Conservation (phyloP, 257 asterid species). For the Gentiana macrophylla region DNA sequence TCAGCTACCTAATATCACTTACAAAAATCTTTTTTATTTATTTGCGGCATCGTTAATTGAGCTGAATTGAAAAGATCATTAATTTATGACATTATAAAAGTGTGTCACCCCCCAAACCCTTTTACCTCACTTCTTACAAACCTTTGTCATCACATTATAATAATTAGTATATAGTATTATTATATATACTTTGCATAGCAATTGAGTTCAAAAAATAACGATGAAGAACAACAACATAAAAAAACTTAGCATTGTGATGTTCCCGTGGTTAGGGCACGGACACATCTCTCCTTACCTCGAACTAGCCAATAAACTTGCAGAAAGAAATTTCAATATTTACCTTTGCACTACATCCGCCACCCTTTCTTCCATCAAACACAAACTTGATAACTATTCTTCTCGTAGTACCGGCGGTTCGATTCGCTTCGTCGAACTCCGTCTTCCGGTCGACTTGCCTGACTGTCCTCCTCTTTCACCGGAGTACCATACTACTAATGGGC, state of each 20-base stretch:
- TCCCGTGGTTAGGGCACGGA: slow-evolving; percentile 8
- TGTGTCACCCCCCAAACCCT: no score
- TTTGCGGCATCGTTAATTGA: no score
- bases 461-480: background rate
- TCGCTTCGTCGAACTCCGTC: background rate
- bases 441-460: slow-evolving; percentile 7
- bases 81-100: no score
- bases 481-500: slow-evolving; percentile 4
- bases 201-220: no score
- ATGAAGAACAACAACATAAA: no score
- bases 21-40: no score
- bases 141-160: no score
- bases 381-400: background rate
- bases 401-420: background rate
- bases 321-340: slow-evolving; percentile 3
- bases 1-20: no score
- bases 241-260: slow-evolving; percentile 9
- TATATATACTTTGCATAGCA: no score
- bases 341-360: slow-evolving; percentile 1
- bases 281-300: slow-evolving; percentile 7
- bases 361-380: background rate
- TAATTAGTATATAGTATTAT: no score
- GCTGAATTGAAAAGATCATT: no score
- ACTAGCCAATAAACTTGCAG: background rate
- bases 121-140: no score